These are phyloP conservation scores for Aegilops umbellulata DNA, from an alignment of 176 grass and related monocot species.

Conservation along the genomic window DNA sequence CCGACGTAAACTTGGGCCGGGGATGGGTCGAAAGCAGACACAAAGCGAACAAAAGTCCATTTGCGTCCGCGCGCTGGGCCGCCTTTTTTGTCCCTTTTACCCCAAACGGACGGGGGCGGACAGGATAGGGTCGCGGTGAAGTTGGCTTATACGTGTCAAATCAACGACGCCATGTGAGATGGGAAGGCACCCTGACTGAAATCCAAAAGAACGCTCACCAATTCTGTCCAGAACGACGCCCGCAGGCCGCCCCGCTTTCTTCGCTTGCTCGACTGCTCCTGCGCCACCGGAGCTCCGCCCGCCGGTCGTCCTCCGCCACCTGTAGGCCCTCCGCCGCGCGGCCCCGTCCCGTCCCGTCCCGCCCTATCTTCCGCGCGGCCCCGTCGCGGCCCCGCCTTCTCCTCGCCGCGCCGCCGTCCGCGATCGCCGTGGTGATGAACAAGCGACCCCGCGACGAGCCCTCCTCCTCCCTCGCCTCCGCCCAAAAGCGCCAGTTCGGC, in stretches of 20 bases:
- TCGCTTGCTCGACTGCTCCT: neutral
- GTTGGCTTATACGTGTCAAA: too few species aligned
- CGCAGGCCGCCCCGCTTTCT: neutral
- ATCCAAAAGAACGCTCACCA: neutral
- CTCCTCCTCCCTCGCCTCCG: slow-evolving; percentile 27
- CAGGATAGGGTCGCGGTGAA: too few species aligned
- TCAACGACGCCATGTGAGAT: too few species aligned
- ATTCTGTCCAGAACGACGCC: neutral
- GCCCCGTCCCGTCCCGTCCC: neutral
- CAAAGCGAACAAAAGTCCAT: too few species aligned
- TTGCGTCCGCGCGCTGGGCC: too few species aligned
- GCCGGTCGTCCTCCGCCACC: neutral
- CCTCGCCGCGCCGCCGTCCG: neutral
- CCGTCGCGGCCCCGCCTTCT: neutral
- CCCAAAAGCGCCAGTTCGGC: slow-evolving; percentile 47
- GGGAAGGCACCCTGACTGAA: neutral
- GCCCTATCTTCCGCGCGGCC: neutral
- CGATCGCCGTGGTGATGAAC: slow-evolving; percentile 33
- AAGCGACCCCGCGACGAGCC: slow-evolving; percentile 49
- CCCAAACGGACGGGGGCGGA: too few species aligned
- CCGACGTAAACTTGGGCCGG: too few species aligned
- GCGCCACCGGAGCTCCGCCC: neutral
- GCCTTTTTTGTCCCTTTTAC: too few species aligned
- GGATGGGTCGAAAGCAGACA: too few species aligned
- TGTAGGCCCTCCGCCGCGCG: neutral